Base-by-base conservation (phyloP, 441 rosid genomes). In the Populus hybrid region DNA sequence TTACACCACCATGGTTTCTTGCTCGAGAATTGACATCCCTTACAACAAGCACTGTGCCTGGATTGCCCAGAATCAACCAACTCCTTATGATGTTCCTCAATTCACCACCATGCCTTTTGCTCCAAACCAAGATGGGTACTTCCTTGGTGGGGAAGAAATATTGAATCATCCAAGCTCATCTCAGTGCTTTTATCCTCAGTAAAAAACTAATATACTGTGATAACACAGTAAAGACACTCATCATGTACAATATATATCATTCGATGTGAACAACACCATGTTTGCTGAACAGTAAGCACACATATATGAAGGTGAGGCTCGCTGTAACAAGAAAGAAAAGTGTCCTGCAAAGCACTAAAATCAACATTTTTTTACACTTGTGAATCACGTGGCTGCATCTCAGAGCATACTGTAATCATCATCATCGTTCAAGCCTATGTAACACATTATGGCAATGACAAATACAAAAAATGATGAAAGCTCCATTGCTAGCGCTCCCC, bases 401-500 rank as follows among this genome's bases (percentile, higher is more conserved):
- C 79, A 92, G 67, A 93, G 81, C 57, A 78, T 65, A 73, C 85
- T 82, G 86, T 95, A 95, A 21, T 85, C 87, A 76, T 89, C 86
- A 16, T 82, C 90, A 16, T 82, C 84, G 69, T 82, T 82, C 65
- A 81, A 84, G 78, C 90, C 84, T 35, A 95, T 81, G 84, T 85
- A 92, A 81, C 86, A 83, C 85, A 93, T 79, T 42, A 95, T 91
- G 75, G 98, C 91, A 3, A 89, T 66, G 18, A 95, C 84, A 82
- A 95, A 88, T 67, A 93, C 75, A 26, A 93, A 75, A 80, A 85
- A 93, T 1, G 98, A 95, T 0, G 95, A 93, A 50, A 95, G 92
- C 79, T 91, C 98, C 89, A 95, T 81, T 23, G 84, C 91, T 53
- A 93, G 81, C 64, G 99, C 97, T 4, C 96, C 98, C 97, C 98